Evolutionary conservation across 2,329 filamentous ascomycete genomes (phyloP).

Genomic region (Aureobasidium sp.): DNA sequence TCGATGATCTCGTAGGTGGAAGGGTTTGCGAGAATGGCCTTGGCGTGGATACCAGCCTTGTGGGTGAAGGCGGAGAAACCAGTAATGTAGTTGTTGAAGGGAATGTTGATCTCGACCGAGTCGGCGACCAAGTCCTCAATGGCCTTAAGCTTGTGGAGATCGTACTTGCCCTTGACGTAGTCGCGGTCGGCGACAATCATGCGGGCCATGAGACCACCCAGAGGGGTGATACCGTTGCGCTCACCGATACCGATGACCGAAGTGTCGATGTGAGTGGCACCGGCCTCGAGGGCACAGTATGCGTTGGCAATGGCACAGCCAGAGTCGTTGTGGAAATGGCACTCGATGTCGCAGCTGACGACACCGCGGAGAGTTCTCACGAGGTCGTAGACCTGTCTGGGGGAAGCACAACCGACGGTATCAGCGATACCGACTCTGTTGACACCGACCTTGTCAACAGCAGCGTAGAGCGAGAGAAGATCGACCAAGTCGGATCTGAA

Average conservation of each 20-base stretch:
- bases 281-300: constrained; percentile 77
- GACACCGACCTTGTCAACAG: constrained; percentile 77
- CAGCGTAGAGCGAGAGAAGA: constrained; percentile 71
- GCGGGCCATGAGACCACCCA: constrained; percentile 58
- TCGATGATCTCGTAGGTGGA: constrained; percentile 87
- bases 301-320: constrained; percentile 86
- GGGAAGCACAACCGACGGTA: constrained; percentile 73
- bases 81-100: constrained; percentile 76
- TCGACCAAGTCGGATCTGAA: constrained; percentile 83
- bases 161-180: constrained; percentile 82
- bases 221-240: constrained; percentile 66
- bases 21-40: constrained; percentile 76
- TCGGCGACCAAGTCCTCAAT: constrained; percentile 78
- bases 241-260: constrained; percentile 84
- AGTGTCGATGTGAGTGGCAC: constrained; percentile 74
- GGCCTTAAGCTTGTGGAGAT: constrained; percentile 80
- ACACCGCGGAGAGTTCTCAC: constrained; percentile 72
- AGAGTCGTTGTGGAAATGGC: constrained; percentile 88
- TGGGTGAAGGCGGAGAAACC: constrained; percentile 72
- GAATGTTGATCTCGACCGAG: constrained; percentile 70
- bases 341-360: constrained; percentile 72
- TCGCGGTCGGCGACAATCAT: constrained; percentile 81
- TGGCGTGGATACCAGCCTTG: constrained; percentile 80
- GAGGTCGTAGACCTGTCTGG: constrained; percentile 82
- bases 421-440: constrained; percentile 86